Percentiles rank a stretch among this genome's conserved stretches.
Evolutionary conservation across 768 basidiomycete genomes (phyloP).

Genomic region (Lactarius hatsudake): DNA sequence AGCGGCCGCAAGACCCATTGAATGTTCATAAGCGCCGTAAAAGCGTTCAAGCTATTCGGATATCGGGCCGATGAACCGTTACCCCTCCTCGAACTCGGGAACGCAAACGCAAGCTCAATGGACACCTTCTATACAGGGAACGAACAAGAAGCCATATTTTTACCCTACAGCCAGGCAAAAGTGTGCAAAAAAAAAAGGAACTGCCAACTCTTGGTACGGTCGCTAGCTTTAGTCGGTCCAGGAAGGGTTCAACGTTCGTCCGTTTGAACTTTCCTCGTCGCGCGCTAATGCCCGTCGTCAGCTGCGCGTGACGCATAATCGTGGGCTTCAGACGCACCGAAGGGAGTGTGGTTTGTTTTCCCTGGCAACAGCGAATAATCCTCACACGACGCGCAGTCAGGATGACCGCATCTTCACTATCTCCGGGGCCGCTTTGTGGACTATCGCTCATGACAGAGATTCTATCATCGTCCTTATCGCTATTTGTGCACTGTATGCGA

Average conservation of each 20-base stretch:
- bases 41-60: not conserved
- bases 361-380: constrained; percentile 9
- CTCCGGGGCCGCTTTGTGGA: constrained; percentile 5
- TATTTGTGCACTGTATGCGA: constrained; percentile 4
- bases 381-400: constrained; percentile 14
- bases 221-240: not conserved
- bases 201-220: not conserved
- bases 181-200: not conserved
- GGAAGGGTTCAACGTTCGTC: not conserved
- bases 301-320: not conserved
- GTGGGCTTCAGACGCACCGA: not conserved
- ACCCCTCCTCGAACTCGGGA: not conserved
- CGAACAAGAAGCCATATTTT: not conserved
- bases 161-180: not conserved
- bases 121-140: not conserved
- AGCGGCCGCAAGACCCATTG: not conserved
- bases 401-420: constrained; percentile 15
- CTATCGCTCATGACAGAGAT: not conserved
- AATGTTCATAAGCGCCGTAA: not conserved
- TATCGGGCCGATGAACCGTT: not conserved
- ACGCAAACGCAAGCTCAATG: not conserved
- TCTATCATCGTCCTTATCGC: not conserved
- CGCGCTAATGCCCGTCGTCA: not conserved
- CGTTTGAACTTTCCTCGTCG: not conserved
- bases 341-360: constrained; percentile 9